Conservation (phyloP, 2,329 filamentous ascomycete species). For the Fonsecaea multimorphosa region DNA sequence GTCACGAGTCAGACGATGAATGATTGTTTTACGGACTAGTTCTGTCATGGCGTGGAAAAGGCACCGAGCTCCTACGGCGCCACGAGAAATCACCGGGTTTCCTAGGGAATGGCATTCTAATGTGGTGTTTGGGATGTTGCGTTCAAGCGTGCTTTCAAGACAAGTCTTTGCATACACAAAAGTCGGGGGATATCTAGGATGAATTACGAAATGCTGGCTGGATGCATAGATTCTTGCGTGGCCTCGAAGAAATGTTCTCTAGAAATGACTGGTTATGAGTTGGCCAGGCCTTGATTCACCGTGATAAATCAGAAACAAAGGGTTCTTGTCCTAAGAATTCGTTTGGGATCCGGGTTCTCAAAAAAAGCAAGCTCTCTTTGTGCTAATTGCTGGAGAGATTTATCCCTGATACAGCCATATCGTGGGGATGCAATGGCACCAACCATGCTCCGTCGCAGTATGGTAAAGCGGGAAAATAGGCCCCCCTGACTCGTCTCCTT, state of each 20-base stretch:
- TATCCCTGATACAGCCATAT: too few relatives aligned
- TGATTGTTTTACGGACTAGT: background rate
- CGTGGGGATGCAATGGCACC: too few relatives aligned
- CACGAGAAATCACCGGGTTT: background rate
- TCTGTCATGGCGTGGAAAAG: background rate
- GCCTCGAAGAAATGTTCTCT: background rate
- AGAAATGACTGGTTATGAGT: too few relatives aligned
- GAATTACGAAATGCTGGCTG: background rate
- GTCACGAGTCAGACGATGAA: slow-evolving; percentile 33
- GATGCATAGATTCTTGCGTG: background rate
- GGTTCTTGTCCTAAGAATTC: too few relatives aligned
- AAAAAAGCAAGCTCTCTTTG: too few relatives aligned
- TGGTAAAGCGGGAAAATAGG: background rate
- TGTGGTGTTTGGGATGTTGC: background rate
- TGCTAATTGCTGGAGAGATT: too few relatives aligned
- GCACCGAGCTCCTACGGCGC: background rate
- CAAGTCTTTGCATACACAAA: background rate
- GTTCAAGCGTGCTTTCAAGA: background rate
- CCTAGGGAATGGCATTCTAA: background rate
- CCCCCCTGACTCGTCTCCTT: too few relatives aligned
- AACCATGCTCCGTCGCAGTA: too few relatives aligned
- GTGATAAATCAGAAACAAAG: too few relatives aligned
- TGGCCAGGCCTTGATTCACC: too few relatives aligned
- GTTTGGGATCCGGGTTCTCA: too few relatives aligned
- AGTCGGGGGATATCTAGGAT: background rate